phyloP scores from a whole-genome alignment of 2,329 filamentous ascomycete genomes.

The Cordyceps farinosa region DNA sequence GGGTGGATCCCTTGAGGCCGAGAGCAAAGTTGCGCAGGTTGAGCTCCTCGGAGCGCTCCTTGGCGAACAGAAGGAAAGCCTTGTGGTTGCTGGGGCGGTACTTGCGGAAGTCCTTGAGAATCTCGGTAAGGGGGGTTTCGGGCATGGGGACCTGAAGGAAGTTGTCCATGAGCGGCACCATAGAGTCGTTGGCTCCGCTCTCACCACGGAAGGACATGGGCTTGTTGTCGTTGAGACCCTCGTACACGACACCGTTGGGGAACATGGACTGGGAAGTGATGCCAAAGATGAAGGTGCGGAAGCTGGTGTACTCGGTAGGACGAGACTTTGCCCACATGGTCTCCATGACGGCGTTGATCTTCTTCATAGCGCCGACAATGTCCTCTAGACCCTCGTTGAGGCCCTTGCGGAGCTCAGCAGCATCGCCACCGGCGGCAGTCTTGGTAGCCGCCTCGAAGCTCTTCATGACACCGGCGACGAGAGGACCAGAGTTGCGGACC shows the following conservation, averaged over 20 bases:
- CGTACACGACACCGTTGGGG: slow-evolving; percentile 84
- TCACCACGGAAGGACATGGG: slow-evolving; percentile 85
- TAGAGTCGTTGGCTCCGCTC: slow-evolving; percentile 90
- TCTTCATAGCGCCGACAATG: slow-evolving; percentile 56
- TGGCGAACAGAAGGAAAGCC: slow-evolving; percentile 73
- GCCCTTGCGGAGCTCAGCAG: slow-evolving; percentile 40
- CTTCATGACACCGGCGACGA: slow-evolving; percentile 69
- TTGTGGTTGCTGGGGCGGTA: slow-evolving; percentile 89
- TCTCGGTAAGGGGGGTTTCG: slow-evolving; percentile 79
- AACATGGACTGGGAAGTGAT: slow-evolving; percentile 95
- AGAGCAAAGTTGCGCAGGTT: slow-evolving; percentile 59
- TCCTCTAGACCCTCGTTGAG: slow-evolving; percentile 63
- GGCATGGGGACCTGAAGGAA: slow-evolving; percentile 85
- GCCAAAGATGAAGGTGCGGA: slow-evolving; percentile 96
- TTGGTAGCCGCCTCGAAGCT: slow-evolving; percentile 54
- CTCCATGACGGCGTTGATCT: slow-evolving; percentile 79
- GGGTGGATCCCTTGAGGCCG: slow-evolving; percentile 23
- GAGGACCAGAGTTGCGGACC: slow-evolving; percentile 77
- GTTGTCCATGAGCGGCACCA: slow-evolving; percentile 87
- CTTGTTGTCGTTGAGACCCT: slow-evolving; percentile 68
- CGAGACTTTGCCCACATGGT: slow-evolving; percentile 89
- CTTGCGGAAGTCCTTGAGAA: slow-evolving; percentile 81
- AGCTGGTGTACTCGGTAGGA: slow-evolving; percentile 78
- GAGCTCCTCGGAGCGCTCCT: slow-evolving; percentile 44
- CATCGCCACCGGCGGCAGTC: slow-evolving; percentile 27